These are phyloP conservation scores for Salix purpurea DNA, from an alignment of 345 rosid genomes.

Conservation along the genomic window DNA sequence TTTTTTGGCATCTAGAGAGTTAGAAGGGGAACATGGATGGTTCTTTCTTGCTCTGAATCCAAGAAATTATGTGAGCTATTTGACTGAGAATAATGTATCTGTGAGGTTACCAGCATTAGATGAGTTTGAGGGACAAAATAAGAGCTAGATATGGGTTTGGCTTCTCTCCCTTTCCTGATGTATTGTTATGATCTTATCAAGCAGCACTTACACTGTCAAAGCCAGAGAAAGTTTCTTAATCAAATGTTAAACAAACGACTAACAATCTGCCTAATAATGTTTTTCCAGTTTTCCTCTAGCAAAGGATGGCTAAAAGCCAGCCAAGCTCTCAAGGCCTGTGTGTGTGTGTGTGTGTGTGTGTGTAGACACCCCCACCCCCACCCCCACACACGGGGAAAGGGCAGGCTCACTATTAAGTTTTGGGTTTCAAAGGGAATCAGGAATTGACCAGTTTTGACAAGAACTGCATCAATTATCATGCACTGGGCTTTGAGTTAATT, in stretches of 20 bases:
- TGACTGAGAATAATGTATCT: not conserved
- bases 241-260: not conserved
- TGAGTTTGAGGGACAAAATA: conserved; percentile 1
- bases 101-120: not conserved
- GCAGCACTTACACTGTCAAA: not conserved
- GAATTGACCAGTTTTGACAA: not conserved
- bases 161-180: not conserved
- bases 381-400: too few species aligned
- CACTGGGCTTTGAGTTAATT: not conserved
- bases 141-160: not conserved
- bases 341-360: too few species aligned
- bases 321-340: too few species aligned
- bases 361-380: too few species aligned
- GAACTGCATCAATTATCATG: not conserved
- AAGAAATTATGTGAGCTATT: not conserved
- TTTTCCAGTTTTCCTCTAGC: not conserved
- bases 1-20: not conserved
- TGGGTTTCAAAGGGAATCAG: too few species aligned
- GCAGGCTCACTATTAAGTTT: too few species aligned
- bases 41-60: not conserved
- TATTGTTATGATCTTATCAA: not conserved
- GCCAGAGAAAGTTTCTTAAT: not conserved
- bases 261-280: not conserved
- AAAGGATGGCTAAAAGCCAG: not conserved
- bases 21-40: not conserved